Base-by-base conservation (phyloP, 192 early-diverging fungal species). In the Coemansia sp. region DNA sequence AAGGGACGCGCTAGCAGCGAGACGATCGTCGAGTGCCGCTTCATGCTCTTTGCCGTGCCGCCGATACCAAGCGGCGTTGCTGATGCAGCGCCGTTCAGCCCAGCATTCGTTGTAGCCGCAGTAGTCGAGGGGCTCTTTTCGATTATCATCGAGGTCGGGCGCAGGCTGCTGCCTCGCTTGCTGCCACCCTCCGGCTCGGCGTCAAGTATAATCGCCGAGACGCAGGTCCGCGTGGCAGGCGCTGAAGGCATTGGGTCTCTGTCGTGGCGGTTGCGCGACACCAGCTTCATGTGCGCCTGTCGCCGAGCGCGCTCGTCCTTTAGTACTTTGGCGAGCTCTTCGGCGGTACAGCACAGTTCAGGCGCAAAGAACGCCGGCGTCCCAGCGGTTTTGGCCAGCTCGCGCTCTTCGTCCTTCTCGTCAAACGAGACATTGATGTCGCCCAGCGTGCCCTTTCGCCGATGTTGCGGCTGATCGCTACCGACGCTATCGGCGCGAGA, bases 331-430 rank as follows among this genome's bases (percentile, higher is more conserved):
- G 78, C 68, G 68, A 86, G 70, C 67, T 78, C 74, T 40, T 74
- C 80, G n/a, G 68, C 59, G 4, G 78, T 86, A 69, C 91, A 91
- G 80, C 97, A 99, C 19, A 98, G 84, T 77, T 99, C 97, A 19
- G 97, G 97, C 35, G 97, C 97, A 87, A 99, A 99, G 73, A 99
- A 99, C 3, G 97, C 96, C 3, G 97, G 97, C 19, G 91, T 93
- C 2, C 97, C 97, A 4, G 94, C 96, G 2, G 97, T 99, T 72
- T 95, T 95, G 46, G 92, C 91, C 43, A 99, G 85, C 76, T 98
- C 96, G 49, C 89, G 83, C 75, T 96, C 93, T 68, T 93, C 81
- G 11, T 73, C 76, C 71, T 85, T 71, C 17, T 84, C 82, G 81
- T 33, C 73, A 68, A 80, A 86, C 67, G 68, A 67, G 77, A 67